These are phyloP conservation scores for Ogataea siamensis DNA, from an alignment of 805 yeast genomes.

Conservation along the genomic window DNA sequence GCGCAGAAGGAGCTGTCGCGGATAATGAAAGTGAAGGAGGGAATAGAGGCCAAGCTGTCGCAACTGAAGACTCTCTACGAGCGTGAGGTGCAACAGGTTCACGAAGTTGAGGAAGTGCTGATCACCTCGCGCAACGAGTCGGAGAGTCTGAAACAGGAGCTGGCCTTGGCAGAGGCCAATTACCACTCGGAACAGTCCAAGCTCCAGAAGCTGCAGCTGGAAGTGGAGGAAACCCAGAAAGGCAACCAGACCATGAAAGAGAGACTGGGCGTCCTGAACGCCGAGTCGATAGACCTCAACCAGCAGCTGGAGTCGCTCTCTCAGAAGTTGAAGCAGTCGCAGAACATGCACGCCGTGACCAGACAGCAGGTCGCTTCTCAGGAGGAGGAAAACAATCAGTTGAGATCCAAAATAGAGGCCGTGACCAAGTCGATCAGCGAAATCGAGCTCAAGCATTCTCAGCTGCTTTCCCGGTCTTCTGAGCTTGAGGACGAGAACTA, in stretches of 20 bases:
- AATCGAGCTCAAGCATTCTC: conserved; percentile 27
- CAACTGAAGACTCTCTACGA: conserved; percentile 71
- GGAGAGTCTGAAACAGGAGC: conserved; percentile 66
- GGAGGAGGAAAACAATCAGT: conserved; percentile 45
- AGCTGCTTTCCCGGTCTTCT: conserved; percentile 21
- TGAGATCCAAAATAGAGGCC: conserved; percentile 25
- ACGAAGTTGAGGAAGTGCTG: conserved; percentile 64
- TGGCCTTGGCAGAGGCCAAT: conserved; percentile 75
- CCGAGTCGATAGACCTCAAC: conserved; percentile 60
- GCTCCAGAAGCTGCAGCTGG: conserved; percentile 56
- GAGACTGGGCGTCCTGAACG: conserved; percentile 61
- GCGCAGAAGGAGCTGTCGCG: conserved; percentile 78
- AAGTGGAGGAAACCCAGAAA: conserved; percentile 65
- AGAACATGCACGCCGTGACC: conserved; percentile 61
- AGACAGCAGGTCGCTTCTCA: conserved; percentile 65
- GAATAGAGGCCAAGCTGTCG: conserved; percentile 68
- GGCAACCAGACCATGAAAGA: conserved; percentile 66
- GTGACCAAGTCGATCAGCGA: conserved; percentile 28
- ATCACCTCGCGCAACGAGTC: conserved; percentile 62
- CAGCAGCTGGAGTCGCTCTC: conserved; percentile 51
- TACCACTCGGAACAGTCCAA: conserved; percentile 67
- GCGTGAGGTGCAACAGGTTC: conserved; percentile 72
- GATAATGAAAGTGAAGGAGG: conserved; percentile 62
- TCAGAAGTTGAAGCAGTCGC: conserved; percentile 57
- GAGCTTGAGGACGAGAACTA: conserved; percentile 39